A percentile compares a stretch with the other conserved stretches of the same genome.
These are phyloP conservation scores for Adiantum capillusveneris DNA, from an alignment of 75 land plant genomes.

Conservation along the genomic window DNA sequence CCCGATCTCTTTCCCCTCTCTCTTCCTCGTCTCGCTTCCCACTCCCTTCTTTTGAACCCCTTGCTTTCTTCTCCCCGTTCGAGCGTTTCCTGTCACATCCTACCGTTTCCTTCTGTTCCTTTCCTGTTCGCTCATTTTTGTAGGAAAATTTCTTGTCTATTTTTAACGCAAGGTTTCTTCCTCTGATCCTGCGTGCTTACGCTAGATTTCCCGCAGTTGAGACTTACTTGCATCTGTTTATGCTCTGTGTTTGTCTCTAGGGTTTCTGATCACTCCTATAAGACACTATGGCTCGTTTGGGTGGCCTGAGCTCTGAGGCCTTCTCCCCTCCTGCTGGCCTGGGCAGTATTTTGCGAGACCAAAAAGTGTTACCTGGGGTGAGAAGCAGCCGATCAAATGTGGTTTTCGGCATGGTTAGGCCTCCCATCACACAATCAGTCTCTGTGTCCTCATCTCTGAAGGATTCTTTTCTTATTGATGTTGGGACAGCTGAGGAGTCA, in stretches of 20 bases:
- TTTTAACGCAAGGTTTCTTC: not conserved
- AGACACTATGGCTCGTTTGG: not conserved
- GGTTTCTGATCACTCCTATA: not conserved
- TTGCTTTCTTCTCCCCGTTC: not conserved
- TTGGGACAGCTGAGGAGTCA: conserved; percentile 1
- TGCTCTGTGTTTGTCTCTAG: not conserved
- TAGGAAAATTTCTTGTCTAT: not conserved
- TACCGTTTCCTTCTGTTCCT: not conserved
- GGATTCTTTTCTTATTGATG: not conserved
- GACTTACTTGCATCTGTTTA: not conserved
- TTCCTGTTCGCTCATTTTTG: not conserved
- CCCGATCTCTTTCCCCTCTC: not conserved
- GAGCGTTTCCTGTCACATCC: too few relatives aligned
- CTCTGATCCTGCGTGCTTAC: not conserved
- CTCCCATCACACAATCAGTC: not conserved
- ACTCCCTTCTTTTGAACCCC: not conserved
- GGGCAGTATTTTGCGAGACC: not conserved
- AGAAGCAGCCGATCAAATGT: conserved; percentile 11
- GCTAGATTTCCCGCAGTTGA: not conserved
- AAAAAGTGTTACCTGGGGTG: not conserved
- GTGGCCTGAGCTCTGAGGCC: not conserved
- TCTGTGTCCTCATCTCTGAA: not conserved
- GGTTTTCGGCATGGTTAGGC: conserved; percentile 11
- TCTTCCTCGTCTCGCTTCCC: not conserved
- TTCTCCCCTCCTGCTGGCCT: not conserved